These are phyloP conservation scores for Polygonum maritimum DNA, from an alignment of 148 eudicot species.

Conservation along the genomic window DNA sequence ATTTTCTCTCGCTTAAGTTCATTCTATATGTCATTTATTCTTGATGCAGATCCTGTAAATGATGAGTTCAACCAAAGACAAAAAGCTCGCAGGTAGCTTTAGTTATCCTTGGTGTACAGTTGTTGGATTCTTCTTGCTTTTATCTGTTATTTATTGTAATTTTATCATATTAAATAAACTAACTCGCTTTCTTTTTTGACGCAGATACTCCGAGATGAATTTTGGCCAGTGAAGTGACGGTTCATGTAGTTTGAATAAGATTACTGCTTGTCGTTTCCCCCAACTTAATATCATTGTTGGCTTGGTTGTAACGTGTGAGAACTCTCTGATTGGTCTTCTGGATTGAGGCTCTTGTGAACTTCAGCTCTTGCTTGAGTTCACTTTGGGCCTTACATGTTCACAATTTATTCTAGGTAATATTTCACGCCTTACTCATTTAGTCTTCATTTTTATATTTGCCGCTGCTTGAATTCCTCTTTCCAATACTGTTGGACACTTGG, in stretches of 20 bases:
- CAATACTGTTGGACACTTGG: not conserved
- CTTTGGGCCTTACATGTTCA: slow-evolving; percentile 52
- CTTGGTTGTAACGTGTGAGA: slow-evolving; percentile 20
- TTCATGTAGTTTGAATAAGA: slow-evolving; percentile 23
- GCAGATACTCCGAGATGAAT: slow-evolving; percentile 93
- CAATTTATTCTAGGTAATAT: slow-evolving; percentile 47
- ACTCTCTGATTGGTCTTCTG: slow-evolving; percentile 25
- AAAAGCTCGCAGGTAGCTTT: slow-evolving; percentile 76
- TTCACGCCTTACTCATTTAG: not conserved
- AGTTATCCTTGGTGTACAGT: not conserved
- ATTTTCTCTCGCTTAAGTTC: not conserved
- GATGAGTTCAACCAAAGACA: slow-evolving; percentile 73
- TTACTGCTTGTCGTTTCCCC: slow-evolving; percentile 4
- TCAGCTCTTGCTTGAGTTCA: slow-evolving; percentile 45
- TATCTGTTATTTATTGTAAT: not conserved
- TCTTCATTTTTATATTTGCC: not conserved
- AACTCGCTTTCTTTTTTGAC: slow-evolving; percentile 4
- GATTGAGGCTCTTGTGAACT: slow-evolving; percentile 58
- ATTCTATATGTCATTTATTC: not conserved
- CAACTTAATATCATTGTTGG: slow-evolving; percentile 14
- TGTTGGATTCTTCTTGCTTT: not conserved
- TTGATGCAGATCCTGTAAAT: slow-evolving; percentile 39
- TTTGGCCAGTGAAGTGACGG: slow-evolving; percentile 66
- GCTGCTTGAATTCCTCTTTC: not conserved
- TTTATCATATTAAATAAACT: not conserved